Conservation (phyloP, 1,284 basidiomycete species). For the Tausonia pullulans region DNA sequence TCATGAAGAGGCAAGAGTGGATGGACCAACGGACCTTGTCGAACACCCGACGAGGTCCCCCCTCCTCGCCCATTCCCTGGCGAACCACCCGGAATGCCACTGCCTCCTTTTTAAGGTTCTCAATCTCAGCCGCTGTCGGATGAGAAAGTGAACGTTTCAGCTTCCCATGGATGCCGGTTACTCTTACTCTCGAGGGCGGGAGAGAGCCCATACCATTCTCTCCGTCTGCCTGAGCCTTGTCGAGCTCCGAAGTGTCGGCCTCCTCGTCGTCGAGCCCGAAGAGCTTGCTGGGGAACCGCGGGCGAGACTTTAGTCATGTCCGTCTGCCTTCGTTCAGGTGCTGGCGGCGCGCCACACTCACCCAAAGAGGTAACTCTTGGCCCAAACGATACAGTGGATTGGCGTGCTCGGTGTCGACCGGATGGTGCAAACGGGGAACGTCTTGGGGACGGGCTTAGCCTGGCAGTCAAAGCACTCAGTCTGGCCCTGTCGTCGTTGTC, state of each 20-base stretch:
- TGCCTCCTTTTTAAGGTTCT: constrained; percentile 75
- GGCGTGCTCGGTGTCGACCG: constrained; percentile 93
- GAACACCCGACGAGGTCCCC: constrained; percentile 64
- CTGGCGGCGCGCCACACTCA: constrained; percentile 35
- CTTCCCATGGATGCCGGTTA: no score
- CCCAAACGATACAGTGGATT: constrained; percentile 99
- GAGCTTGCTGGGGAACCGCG: constrained; percentile 52
- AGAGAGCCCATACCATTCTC: constrained; percentile 48
- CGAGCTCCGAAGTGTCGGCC: constrained; percentile 36
- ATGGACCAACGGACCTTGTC: constrained; percentile 52
- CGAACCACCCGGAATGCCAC: constrained; percentile 75
- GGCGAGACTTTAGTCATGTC: background rate
- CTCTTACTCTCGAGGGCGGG: no score
- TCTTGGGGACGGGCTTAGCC: constrained; percentile 79
- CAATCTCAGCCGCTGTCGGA: constrained; percentile 71
- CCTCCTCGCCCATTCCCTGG: constrained; percentile 34
- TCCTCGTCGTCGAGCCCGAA: constrained; percentile 75
- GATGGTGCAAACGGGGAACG: constrained; percentile 96
- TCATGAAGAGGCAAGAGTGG: background rate
- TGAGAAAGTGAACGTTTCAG: no score
- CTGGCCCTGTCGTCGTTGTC: constrained; percentile 44
- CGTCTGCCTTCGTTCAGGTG: background rate
- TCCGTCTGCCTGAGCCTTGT: constrained; percentile 48
- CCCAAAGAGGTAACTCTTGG: constrained; percentile 95
- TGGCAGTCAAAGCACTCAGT: constrained; percentile 90